Evolutionary conservation across 805 yeast genomes (phyloP), one percentile per base, ranked within the genome.

Genomic region (Candida mattraensis): DNA sequence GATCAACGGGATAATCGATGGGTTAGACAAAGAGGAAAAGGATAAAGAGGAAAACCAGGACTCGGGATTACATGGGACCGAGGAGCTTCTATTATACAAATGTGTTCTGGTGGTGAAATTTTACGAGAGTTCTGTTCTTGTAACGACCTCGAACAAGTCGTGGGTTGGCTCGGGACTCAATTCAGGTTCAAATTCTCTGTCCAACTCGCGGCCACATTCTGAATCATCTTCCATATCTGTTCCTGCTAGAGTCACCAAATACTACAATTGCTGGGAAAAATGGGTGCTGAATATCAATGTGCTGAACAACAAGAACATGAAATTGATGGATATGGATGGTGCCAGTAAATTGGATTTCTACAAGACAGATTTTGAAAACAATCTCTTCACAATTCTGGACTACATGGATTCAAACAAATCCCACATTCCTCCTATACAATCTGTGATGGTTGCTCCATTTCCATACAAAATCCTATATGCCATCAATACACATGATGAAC

Each of bases 401-500:
- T 56, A 63, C n/a, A 76, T 69, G 11, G 83, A 82, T 48, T 49
- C 54, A 5, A 69, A 80, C 50, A 80, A 76, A 49, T 74, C 68
- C 30, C 88, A 82, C 47, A 78, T 86, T 2, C 94, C 95, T 3
- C 83, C 86, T 1, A 81, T 85, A 16, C 74, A 82, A 12, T 72
- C 85, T 1, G 63, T 78, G 11, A 87, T 81, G 3, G 61, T 72
- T 18, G 61, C 78, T 8, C 91, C 93, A 3, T 85, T 85, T 50
- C 86, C 75, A 0, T 76, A 69, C 46, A 60, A 60, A 29, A 63
- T 77, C 3, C 34, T 51, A 11, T 54, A 42, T 35, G 55, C 53
- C 11, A 33, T 47, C 22, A 50, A 53, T 34, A 52, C 60, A 3
- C 51, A 51, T 30, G 56, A 51, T 25, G 35, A 49, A 2, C 42